Percentiles rank a stretch among this genome's conserved stretches.
Evolutionary conservation across 139 green algal species (phyloP).

Genomic region (Volvox africanus): DNA sequence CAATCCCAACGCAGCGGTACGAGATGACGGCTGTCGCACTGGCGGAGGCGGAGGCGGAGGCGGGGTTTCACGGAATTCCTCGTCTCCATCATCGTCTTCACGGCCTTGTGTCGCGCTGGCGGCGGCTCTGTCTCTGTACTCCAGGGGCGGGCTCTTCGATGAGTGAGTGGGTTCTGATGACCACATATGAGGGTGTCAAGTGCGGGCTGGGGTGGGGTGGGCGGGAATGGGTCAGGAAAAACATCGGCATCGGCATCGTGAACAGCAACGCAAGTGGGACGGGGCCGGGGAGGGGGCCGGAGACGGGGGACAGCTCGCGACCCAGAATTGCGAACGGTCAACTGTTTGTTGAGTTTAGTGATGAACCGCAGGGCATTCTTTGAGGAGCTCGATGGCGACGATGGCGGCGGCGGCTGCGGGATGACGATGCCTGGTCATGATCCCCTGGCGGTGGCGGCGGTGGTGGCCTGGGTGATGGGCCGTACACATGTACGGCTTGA

Average conservation of each 20-base stretch:
- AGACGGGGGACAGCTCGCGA: neutral
- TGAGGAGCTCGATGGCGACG: neutral
- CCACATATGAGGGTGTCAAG: no score
- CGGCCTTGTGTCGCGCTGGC: conserved; percentile 12
- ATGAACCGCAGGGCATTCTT: conserved; percentile 3
- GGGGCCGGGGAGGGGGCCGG: no score
- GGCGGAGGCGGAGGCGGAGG: neutral
- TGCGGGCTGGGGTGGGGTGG: neutral
- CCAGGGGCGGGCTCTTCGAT: conserved; percentile 11
- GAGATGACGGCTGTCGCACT: neutral
- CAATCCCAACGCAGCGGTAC: neutral
- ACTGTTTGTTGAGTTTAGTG: neutral
- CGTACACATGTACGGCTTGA: neutral
- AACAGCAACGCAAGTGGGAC: no score
- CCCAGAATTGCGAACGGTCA: neutral
- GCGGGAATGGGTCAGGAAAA: neutral
- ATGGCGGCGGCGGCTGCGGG: neutral
- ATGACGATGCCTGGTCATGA: conserved; percentile 31
- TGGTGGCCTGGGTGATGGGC: conserved; percentile 33
- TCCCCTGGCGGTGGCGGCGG: conserved; percentile 33
- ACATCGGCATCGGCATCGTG: neutral
- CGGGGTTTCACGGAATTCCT: neutral
- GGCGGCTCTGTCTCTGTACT: conserved; percentile 30
- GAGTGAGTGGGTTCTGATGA: conserved; percentile 26
- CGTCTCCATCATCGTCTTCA: no score